Conservation (phyloP, 345 rosid genomes). For the Anastatica hierochuntica region DNA sequence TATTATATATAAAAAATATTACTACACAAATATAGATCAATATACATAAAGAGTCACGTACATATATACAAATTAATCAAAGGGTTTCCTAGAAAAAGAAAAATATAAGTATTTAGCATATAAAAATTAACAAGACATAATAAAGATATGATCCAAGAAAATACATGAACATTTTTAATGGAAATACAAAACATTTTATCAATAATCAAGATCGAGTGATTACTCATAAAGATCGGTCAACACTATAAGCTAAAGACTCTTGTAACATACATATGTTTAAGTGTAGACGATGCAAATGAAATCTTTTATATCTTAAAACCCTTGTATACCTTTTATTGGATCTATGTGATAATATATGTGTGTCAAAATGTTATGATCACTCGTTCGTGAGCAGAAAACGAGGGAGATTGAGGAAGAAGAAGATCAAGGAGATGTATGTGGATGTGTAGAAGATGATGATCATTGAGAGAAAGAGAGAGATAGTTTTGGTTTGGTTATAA, state of each 20-base stretch:
- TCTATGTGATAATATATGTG: neutral
- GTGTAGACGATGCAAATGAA: slow-evolving; percentile 6
- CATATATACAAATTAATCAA: neutral
- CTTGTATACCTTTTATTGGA: slow-evolving; percentile 13
- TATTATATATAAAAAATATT: neutral
- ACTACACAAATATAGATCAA: neutral
- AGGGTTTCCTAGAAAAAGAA: neutral
- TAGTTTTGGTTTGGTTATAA: slow-evolving; percentile 6
- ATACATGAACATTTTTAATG: neutral
- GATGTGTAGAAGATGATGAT: slow-evolving; percentile 8
- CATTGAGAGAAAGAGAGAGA: slow-evolving; percentile 7
- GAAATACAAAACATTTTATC: neutral
- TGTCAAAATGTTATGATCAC: neutral
- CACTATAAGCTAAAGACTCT: neutral
- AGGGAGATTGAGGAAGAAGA: slow-evolving; percentile 23
- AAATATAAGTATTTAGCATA: too few relatives aligned
- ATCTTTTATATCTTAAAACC: neutral
- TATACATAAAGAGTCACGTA: neutral
- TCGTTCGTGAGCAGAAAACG: slow-evolving; percentile 16
- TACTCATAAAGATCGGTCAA: too few relatives aligned
- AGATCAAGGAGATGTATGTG: too few relatives aligned
- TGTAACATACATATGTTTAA: neutral
- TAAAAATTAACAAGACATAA: neutral
- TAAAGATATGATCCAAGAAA: neutral
- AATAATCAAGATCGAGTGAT: neutral